Percentiles rank a stretch among this genome's conserved stretches.
Conservation (phyloP, 495 filamentous ascomycete genomes). For the Hypoxylon rickii region DNA sequence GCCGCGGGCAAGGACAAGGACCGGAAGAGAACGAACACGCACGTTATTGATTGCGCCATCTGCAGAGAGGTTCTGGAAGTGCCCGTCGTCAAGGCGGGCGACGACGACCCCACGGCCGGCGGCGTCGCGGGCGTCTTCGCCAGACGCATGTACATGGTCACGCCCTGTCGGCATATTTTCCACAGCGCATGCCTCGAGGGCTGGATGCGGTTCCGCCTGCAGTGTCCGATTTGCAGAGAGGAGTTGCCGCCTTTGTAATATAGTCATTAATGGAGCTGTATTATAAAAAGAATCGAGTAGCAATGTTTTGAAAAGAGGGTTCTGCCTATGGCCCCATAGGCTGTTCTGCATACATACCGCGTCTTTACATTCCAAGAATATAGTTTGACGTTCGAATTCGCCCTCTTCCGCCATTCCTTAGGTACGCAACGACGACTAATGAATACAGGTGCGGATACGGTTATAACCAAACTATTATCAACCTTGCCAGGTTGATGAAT, state of each 20-base stretch:
- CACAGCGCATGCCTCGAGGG: constrained; percentile 92
- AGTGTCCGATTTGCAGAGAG: constrained; percentile 96
- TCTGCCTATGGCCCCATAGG: no score
- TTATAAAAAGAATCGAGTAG: no score
- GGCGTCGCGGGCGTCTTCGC: constrained; percentile 73
- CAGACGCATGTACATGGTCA: constrained; percentile 90
- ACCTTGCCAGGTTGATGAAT: no score
- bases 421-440: no score
- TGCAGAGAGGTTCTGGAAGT: constrained; percentile 91
- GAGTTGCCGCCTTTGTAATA: constrained; percentile 75
- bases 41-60: constrained; percentile 82
- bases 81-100: constrained; percentile 68
- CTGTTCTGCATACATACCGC: no score
- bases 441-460: no score
- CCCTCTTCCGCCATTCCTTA: no score
- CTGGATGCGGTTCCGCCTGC: constrained; percentile 91
- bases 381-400: no score
- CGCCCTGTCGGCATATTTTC: constrained; percentile 94
- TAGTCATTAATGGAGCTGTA: neutral
- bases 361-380: no score
- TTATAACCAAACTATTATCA: no score
- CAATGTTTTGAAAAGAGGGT: no score
- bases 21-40: constrained; percentile 50
- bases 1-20: constrained; percentile 35
- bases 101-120: constrained; percentile 55